A percentile compares a stretch with the other conserved stretches of the same genome.
These are phyloP conservation scores for Populus tomentosa DNA, from an alignment of 441 rosid genomes.

Conservation along the genomic window DNA sequence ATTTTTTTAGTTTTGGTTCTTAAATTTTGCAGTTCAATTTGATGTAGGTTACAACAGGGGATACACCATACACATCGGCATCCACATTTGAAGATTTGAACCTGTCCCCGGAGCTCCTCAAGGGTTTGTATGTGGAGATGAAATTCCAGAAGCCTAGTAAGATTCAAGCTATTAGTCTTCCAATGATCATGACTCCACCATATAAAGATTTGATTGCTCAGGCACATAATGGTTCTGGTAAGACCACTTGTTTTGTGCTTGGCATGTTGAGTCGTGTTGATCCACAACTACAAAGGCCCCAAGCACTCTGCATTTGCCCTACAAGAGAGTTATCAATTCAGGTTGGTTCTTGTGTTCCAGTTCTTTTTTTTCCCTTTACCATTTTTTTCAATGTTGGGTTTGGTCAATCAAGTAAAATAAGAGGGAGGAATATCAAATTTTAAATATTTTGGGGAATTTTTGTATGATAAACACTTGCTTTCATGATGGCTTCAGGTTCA, in stretches of 20 bases:
- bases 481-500: background rate
- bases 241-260: slow-evolving; percentile 93
- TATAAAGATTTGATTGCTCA: slow-evolving; percentile 81
- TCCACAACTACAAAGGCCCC: slow-evolving; percentile 54
- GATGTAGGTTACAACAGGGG: slow-evolving; percentile 63
- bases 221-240: slow-evolving; percentile 97
- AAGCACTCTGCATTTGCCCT: slow-evolving; percentile 95
- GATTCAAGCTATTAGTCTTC: slow-evolving; percentile 89
- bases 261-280: slow-evolving; percentile 94
- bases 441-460: background rate
- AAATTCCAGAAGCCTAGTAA: slow-evolving; percentile 89
- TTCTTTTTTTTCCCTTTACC: background rate
- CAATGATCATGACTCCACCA: slow-evolving; percentile 92
- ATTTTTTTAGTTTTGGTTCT: background rate
- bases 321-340: slow-evolving; percentile 89
- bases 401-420: background rate
- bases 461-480: background rate
- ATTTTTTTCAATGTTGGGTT: background rate
- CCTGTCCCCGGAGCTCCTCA: slow-evolving; percentile 68
- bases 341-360: slow-evolving; percentile 35
- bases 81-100: slow-evolving; percentile 78
- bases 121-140: slow-evolving; percentile 92
- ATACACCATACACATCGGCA: slow-evolving; percentile 84
- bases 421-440: background rate
- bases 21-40: background rate